These are phyloP conservation scores for Nematocida sp. DNA, from an alignment of 371 early-diverging fungal genomes.

Conservation along the genomic window DNA sequence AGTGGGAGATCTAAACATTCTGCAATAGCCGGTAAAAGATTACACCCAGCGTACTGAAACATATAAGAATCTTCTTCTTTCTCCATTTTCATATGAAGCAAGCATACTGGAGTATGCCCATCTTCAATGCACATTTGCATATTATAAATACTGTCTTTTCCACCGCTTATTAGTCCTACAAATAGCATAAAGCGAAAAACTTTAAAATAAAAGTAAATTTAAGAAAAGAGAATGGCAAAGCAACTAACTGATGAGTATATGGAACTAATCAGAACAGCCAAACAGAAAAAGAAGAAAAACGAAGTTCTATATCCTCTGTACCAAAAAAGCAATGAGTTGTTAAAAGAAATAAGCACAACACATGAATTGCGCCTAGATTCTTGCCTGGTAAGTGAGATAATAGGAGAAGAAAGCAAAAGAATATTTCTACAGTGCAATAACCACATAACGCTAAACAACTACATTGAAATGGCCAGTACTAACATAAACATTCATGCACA, in stretches of 20 bases:
- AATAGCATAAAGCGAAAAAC: slow-evolving; percentile 62
- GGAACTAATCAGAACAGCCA: slow-evolving; percentile 55
- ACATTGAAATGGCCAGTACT: slow-evolving; percentile 4
- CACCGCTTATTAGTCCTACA: slow-evolving; percentile 76
- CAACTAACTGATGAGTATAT: slow-evolving; percentile 52
- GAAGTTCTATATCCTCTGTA: slow-evolving; percentile 40
- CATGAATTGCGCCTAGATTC: slow-evolving; percentile 65
- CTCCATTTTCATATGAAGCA: slow-evolving; percentile 80
- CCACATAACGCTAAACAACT: slow-evolving; percentile 18
- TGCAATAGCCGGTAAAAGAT: slow-evolving; percentile 78
- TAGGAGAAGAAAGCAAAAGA: slow-evolving; percentile 33
- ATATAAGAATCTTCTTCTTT: slow-evolving; percentile 89
- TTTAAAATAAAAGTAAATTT: slow-evolving; percentile 3
- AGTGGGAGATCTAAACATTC: slow-evolving; percentile 85
- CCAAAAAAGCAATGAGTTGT: slow-evolving; percentile 56
- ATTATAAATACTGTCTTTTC: slow-evolving; percentile 95
- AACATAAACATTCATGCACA: not conserved
- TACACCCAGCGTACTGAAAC: slow-evolving; percentile 97
- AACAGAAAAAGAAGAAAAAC: slow-evolving; percentile 58
- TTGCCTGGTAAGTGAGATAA: slow-evolving; percentile 51
- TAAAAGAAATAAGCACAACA: slow-evolving; percentile 54
- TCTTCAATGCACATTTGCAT: slow-evolving; percentile 86
- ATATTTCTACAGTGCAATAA: slow-evolving; percentile 52
- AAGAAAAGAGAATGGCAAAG: not conserved
- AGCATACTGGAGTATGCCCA: slow-evolving; percentile 85